Evolutionary conservation across 805 yeast species (phyloP).

Genomic region (Torulaspora microellipsoides): DNA sequence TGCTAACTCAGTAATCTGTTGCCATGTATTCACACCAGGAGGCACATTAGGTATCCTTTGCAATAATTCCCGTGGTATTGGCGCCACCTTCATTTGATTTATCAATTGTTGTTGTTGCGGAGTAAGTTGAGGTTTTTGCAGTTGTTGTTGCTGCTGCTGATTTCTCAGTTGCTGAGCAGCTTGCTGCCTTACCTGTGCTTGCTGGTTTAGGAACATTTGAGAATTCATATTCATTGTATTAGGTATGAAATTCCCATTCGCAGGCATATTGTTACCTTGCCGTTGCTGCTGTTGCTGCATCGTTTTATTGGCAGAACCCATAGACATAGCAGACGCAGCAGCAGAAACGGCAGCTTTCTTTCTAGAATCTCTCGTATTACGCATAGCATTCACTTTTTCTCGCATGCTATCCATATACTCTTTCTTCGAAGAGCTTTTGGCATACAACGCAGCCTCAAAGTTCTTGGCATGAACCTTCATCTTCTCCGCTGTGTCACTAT

Average conservation of each 20-base stretch:
- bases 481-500: constrained; percentile 37
- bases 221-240: constrained; percentile 31
- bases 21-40: constrained; percentile 76
- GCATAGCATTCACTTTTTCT: constrained; percentile 41
- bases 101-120: constrained; percentile 39
- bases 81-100: constrained; percentile 53
- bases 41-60: constrained; percentile 73
- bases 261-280: constrained; percentile 24
- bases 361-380: constrained; percentile 32
- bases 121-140: constrained; percentile 23
- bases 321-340: constrained; percentile 22
- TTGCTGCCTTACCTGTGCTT: constrained; percentile 49
- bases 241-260: constrained; percentile 17
- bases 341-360: constrained; percentile 22
- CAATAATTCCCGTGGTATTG: constrained; percentile 66
- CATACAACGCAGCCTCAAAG: constrained; percentile 62
- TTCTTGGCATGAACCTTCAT: constrained; percentile 59
- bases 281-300: constrained; percentile 28
- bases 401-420: constrained; percentile 52
- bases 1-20: constrained; percentile 61
- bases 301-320: constrained; percentile 27
- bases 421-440: constrained; percentile 51
- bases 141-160: constrained; percentile 26
- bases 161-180: constrained; percentile 44
- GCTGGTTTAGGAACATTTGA: constrained; percentile 42